Base-by-base conservation (phyloP, 2,329 filamentous ascomycete genomes). In the Diaporthe amygdali region DNA sequence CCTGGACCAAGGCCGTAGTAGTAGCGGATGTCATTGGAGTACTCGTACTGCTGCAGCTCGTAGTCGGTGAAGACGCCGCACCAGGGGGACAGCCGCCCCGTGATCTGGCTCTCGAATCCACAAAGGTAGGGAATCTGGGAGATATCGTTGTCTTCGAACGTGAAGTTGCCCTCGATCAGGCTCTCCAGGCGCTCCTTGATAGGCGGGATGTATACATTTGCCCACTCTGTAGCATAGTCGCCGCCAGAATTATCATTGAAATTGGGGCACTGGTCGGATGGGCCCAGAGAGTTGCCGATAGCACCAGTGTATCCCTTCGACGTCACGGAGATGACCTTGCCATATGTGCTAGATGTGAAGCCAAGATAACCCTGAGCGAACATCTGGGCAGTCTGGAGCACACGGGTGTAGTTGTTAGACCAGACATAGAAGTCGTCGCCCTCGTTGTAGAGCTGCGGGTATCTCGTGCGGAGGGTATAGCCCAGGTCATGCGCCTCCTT, bases 61-160 rank as follows among this genome's bases (percentile, higher is more conserved):
- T 88, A 82, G 41, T 91, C 83, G 3, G 86, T 90, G 75, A 92
- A 90, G 20, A 91, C 83, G 64, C 82, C 82, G 77, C 91, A 93
- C 82, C 89, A 93, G 0, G 90, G 88, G 5, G 89, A 92, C 5
- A 88, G 78, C 2, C 80, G 81, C 1, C 91, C 91, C 0, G 84
- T 89, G 74, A 93, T 92, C 75, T 93, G 91, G 3, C 87, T 90
- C 76, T 94, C 91, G 71, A 92, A 93, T 1, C 71, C 91, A 75
- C 91, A 94, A n/a, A 93, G 83, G 75, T 93, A 92, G 0, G 90
- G 90, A 63, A 93, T 90, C 54, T 87, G 85, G 9, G 81, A 82
- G 51, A 91, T 82, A 70, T 92, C 89, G 2, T 79, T 80, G 39
- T 85, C 80, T 0, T 83, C 85, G 41, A 92, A 83, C 1, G 85